phyloP scores from a whole-genome alignment of 495 filamentous ascomycete species.

The Podospora conica region DNA sequence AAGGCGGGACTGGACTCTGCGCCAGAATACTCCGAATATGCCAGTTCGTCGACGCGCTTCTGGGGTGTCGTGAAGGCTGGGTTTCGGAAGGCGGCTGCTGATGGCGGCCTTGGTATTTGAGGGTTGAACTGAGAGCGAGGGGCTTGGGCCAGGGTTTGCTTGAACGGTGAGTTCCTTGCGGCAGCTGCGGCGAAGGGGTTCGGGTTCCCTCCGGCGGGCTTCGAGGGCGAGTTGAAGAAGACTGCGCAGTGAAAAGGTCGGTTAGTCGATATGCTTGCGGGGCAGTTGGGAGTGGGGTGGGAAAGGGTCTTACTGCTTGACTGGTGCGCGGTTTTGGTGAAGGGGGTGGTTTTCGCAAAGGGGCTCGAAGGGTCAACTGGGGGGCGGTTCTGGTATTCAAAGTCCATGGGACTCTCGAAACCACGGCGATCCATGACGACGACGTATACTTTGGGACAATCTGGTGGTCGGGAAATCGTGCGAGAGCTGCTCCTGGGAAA shows the following conservation, averaged over 20 bases:
- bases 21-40: slow-evolving; percentile 60
- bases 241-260: slow-evolving; percentile 1
- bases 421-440: slow-evolving; percentile 38
- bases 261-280: not conserved
- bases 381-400: slow-evolving; percentile 41
- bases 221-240: slow-evolving; percentile 27
- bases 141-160: slow-evolving; percentile 34
- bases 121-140: slow-evolving; percentile 35
- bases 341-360: slow-evolving; percentile 19
- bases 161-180: slow-evolving; percentile 19
- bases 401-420: slow-evolving; percentile 45
- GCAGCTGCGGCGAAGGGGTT: slow-evolving; percentile 32
- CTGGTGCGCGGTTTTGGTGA: slow-evolving; percentile 14
- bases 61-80: slow-evolving; percentile 75
- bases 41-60: slow-evolving; percentile 57
- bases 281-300: not conserved
- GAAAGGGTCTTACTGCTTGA: slow-evolving; percentile 19
- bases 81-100: slow-evolving; percentile 53
- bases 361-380: slow-evolving; percentile 44
- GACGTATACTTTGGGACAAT: not conserved
- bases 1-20: slow-evolving; percentile 75
- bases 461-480: not conserved
- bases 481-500: not conserved
- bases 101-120: slow-evolving; percentile 26
- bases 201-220: slow-evolving; percentile 8